phyloP scores from a whole-genome alignment of 768 basidiomycete species.

The Punctularia strigosozonata region DNA sequence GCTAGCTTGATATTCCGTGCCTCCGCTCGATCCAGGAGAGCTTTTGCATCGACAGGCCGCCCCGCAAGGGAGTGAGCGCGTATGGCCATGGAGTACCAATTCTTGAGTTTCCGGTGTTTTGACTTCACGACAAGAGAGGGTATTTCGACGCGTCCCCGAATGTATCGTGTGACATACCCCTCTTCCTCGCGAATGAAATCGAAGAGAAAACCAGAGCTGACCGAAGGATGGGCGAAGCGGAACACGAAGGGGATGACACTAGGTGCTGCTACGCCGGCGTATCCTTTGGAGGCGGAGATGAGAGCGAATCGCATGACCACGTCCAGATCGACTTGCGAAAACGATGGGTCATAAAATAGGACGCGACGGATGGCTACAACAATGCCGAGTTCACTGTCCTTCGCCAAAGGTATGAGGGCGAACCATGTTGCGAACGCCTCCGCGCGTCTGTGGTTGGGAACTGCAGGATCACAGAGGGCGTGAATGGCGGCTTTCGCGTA shows the following conservation, averaged over 20 bases:
- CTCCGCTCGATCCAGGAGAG: neutral
- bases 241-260: slow-evolving; percentile 26
- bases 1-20: neutral
- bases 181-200: slow-evolving; percentile 18
- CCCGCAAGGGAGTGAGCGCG: neutral
- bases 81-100: slow-evolving; percentile 1
- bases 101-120: neutral
- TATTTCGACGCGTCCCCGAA: neutral
- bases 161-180: too few relatives aligned
- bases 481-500: slow-evolving; percentile 27
- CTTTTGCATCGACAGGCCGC: neutral
- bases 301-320: slow-evolving; percentile 31
- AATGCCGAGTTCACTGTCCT: slow-evolving; percentile 5
- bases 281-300: slow-evolving; percentile 36
- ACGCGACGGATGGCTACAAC: too few relatives aligned
- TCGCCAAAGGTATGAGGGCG: slow-evolving; percentile 25
- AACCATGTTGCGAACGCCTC: slow-evolving; percentile 29
- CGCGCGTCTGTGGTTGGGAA: slow-evolving; percentile 8
- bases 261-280: slow-evolving; percentile 8
- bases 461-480: slow-evolving; percentile 14
- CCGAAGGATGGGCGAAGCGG: slow-evolving; percentile 26
- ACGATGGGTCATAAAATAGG: neutral
- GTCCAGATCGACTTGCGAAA: slow-evolving; percentile 6
- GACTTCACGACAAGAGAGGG: neutral
- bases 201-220: slow-evolving; percentile 26